These are phyloP conservation scores for Austroboletus eburneus DNA, from an alignment of 768 basidiomycete species.

Conservation along the genomic window DNA sequence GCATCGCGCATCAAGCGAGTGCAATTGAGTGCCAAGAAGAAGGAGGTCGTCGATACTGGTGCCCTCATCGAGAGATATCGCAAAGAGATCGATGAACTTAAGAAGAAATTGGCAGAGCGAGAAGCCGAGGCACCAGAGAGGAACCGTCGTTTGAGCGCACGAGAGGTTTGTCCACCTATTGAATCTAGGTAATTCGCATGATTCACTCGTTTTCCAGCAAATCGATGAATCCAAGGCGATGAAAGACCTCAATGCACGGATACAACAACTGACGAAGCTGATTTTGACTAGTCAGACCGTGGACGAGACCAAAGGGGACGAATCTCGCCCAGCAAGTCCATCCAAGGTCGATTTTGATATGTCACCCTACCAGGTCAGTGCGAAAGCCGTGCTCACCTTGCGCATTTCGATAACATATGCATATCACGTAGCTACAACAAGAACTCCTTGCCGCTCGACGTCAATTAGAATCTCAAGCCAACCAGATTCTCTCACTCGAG, in stretches of 20 bases:
- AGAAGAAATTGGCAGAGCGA: conserved; percentile 62
- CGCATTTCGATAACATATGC: not conserved
- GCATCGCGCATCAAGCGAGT: conserved; percentile 91
- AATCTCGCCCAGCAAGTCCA: conserved; percentile 77
- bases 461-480: conserved; percentile 75
- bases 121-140: conserved; percentile 57
- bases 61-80: conserved; percentile 92
- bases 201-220: conserved; percentile 46
- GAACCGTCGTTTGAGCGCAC: conserved; percentile 42
- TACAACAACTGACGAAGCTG: conserved; percentile 78
- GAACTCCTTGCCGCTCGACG: conserved; percentile 76
- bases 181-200: not conserved
- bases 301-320: conserved; percentile 61
- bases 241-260: conserved; percentile 75
- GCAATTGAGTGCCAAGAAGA: conserved; percentile 83
- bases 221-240: conserved; percentile 81
- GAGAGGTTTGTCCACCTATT: conserved; percentile 31
- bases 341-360: conserved; percentile 88
- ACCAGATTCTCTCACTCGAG: conserved; percentile 81
- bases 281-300: conserved; percentile 85
- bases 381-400: not conserved
- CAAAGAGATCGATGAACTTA: conserved; percentile 91
- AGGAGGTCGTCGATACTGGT: conserved; percentile 89
- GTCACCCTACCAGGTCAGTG: conserved; percentile 72
- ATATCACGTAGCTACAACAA: conserved; percentile 64